Conservation (phyloP, 441 rosid genomes). For the Populus hybrid region DNA sequence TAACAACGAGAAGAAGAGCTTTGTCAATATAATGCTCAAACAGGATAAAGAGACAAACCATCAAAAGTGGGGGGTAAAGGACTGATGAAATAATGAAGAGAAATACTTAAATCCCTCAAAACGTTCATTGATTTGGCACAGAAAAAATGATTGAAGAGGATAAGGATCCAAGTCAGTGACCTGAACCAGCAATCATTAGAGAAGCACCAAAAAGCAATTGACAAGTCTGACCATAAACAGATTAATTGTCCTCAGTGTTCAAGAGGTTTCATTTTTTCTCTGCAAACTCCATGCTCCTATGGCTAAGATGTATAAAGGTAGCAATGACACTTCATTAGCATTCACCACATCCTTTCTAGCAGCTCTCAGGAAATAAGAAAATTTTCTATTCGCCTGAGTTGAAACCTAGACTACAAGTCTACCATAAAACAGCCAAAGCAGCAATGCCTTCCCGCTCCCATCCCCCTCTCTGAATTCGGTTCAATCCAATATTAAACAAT, state of each 20-base stretch:
- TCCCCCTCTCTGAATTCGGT: background rate
- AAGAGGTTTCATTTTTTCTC: background rate
- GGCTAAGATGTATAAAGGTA: background rate
- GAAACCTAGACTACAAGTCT: background rate
- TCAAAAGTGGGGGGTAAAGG: background rate
- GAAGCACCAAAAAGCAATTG: background rate
- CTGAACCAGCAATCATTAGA: background rate
- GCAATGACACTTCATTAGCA: background rate
- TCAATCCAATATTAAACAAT: background rate
- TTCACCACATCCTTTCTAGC: background rate
- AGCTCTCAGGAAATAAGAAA: background rate
- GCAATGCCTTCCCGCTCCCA: background rate
- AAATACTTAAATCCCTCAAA: background rate
- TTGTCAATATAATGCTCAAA: background rate
- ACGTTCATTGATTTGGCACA: background rate
- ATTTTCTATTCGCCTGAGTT: background rate
- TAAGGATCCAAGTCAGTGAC: background rate
- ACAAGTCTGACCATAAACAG: background rate
- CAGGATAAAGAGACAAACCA: background rate
- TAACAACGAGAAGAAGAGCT: background rate
- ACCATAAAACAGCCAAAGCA: background rate
- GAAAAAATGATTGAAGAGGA: background rate
- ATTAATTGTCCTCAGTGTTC: background rate
- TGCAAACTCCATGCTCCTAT: background rate
- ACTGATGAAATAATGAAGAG: background rate